Percentiles rank a stretch among this genome's conserved stretches.
These are phyloP conservation scores for Sergeia podlipaevii DNA, from an alignment of 208 protist genomes.

Conservation along the genomic window DNA sequence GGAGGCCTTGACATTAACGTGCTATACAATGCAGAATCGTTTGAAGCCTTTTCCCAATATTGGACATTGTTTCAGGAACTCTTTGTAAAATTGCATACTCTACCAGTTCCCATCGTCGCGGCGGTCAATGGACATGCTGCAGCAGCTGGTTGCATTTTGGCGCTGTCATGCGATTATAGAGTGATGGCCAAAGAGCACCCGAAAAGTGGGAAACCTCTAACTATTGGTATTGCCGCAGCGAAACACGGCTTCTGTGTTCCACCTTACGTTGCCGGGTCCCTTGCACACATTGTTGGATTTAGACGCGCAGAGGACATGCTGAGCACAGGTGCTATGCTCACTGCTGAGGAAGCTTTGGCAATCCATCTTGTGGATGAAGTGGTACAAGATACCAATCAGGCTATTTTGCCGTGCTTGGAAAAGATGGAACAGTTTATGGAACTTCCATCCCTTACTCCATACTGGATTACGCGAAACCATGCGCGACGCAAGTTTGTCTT, in stretches of 20 bases:
- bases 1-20: constrained; percentile 57
- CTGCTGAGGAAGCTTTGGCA: constrained; percentile 37
- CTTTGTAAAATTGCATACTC: constrained; percentile 62
- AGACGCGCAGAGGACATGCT: constrained; percentile 55
- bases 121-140: constrained; percentile 71
- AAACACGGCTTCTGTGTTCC: constrained; percentile 62
- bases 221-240: constrained; percentile 64
- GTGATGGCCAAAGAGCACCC: constrained; percentile 56
- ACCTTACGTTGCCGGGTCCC: constrained; percentile 51
- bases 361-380: constrained; percentile 74
- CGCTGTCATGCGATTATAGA: constrained; percentile 65
- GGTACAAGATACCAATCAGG: constrained; percentile 43
- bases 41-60: constrained; percentile 46
- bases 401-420: constrained; percentile 50
- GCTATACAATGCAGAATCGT: constrained; percentile 21
- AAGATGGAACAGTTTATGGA: constrained; percentile 50
- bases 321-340: constrained; percentile 30
- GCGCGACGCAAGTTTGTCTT: constrained; percentile 37
- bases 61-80: constrained; percentile 70
- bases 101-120: constrained; percentile 56
- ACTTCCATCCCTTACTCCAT: constrained; percentile 39
- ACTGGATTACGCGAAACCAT: constrained; percentile 65
- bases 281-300: constrained; percentile 63
- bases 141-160: constrained; percentile 63
- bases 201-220: constrained; percentile 15